phyloP scores from a whole-genome alignment of 768 basidiomycete genomes.

The Tulasnella sp. region DNA sequence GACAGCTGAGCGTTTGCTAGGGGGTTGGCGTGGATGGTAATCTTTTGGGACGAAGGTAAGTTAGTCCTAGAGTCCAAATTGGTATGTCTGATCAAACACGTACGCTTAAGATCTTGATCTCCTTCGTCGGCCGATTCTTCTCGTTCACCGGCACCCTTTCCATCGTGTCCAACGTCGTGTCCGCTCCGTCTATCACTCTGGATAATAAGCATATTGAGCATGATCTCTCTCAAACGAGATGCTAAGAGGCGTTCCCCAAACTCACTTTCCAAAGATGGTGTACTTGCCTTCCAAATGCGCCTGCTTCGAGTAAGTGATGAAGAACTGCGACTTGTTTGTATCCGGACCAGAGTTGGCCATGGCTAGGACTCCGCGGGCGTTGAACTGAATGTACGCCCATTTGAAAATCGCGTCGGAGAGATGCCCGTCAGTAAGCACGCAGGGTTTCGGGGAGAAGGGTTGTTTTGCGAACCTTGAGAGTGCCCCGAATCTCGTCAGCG shows the following conservation, averaged over 20 bases:
- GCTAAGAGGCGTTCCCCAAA: not conserved
- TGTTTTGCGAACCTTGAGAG: conserved; percentile 58
- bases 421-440: not conserved
- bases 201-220: not conserved
- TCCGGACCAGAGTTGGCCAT: conserved; percentile 97
- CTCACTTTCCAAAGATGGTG: conserved; percentile 77
- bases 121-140: conserved; percentile 78
- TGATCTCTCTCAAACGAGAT: not conserved
- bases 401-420: not conserved
- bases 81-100: conserved; percentile 20
- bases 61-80: not conserved
- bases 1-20: conserved; percentile 59
- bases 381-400: conserved; percentile 51
- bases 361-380: conserved; percentile 84
- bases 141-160: conserved; percentile 82
- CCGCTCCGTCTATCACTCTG: conserved; percentile 91
- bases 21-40: conserved; percentile 85
- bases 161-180: conserved; percentile 87
- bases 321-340: conserved; percentile 68
- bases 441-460: conserved; percentile 14
- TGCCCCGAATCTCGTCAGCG: conserved; percentile 83
- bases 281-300: conserved; percentile 83
- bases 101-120: conserved; percentile 76
- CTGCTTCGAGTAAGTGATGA: conserved; percentile 82
- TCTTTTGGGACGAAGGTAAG: conserved; percentile 17